These are phyloP conservation scores for Vickermania ingenoplastis DNA, from an alignment of 208 protist genomes.

Conservation along the genomic window DNA sequence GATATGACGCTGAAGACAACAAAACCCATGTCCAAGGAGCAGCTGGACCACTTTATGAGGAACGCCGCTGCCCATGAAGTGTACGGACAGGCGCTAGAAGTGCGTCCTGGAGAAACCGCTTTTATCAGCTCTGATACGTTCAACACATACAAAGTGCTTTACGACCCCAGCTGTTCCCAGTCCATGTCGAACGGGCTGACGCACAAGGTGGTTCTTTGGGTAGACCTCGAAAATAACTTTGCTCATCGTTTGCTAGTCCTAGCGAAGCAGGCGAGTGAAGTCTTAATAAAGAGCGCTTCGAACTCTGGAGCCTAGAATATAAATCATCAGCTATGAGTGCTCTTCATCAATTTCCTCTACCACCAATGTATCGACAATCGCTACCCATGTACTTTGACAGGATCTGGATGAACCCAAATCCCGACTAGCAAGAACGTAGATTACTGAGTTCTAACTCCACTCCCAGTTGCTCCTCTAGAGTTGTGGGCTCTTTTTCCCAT, in stretches of 20 bases:
- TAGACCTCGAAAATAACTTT: conserved; percentile 23
- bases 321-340: no score
- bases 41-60: conserved; percentile 89
- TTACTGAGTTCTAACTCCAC: no score
- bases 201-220: conserved; percentile 50
- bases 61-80: conserved; percentile 28
- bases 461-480: no score
- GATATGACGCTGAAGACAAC: conserved; percentile 90
- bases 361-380: no score
- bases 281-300: background rate
- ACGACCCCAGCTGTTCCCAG: conserved; percentile 22
- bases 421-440: no score
- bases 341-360: no score
- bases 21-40: conserved; percentile 85
- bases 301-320: conserved; percentile 2
- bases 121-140: conserved; percentile 36
- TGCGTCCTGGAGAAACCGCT: background rate
- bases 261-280: conserved; percentile 1
- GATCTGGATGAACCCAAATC: no score
- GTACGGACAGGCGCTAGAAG: background rate
- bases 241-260: conserved; percentile 2
- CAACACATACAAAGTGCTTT: conserved; percentile 20
- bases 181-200: conserved; percentile 14
- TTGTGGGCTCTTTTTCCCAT: no score
- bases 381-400: background rate